Evolutionary conservation across 2,329 filamentous ascomycete species (phyloP), one percentile per base, ranked within the genome.

Genomic region (Dothistroma pini): DNA sequence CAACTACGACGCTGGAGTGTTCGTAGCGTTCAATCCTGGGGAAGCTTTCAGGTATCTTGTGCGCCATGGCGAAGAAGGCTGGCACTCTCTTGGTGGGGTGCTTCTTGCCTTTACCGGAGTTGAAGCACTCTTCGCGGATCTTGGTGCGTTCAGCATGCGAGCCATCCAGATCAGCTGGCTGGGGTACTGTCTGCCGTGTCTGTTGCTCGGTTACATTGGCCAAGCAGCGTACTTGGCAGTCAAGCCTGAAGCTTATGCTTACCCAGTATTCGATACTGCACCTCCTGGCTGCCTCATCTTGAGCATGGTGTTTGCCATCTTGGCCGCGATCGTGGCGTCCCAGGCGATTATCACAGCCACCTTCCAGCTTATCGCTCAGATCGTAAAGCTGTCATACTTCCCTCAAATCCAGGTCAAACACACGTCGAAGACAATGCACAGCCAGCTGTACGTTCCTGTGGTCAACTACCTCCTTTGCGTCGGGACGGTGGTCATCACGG

Each of bases 381-480:
- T 91, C 63, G 91, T 91, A 86, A 88, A 86, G 60, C 75, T 86
- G 5, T 84, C 80, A 0, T 93, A 92, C 72, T 91, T 90, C 64
- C 90, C 90, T 0, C 89, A 91, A 63, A 86, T 93, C 71, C 86
- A 88, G 67, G 81, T 89, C 4, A 81, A 89, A 1, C 89, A 92
- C 69, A 91, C 89, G 0, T 89, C 86, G 6, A 83, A 81, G 38
- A 81, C 76, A 1, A 90, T 90, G 65, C 86, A 91, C 67, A 88
- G 88, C 2, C 89, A 93, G 69, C 79, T 93, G 0, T 93, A 91
- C 68, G 85, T 93, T 16, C 89, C 89, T 0, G 76, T 89, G 12
- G 85, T 86, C 3, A 93, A 93, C 70, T 92, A 89, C 87, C 76
- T 92, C 1, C 79, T 93, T 63, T 88, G 92, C 86, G 78, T 89